Percentiles rank a stretch among this genome's conserved stretches.
Evolutionary conservation across 2,329 filamentous ascomycete species (phyloP).

Genomic region (Xylariaceae sp.): DNA sequence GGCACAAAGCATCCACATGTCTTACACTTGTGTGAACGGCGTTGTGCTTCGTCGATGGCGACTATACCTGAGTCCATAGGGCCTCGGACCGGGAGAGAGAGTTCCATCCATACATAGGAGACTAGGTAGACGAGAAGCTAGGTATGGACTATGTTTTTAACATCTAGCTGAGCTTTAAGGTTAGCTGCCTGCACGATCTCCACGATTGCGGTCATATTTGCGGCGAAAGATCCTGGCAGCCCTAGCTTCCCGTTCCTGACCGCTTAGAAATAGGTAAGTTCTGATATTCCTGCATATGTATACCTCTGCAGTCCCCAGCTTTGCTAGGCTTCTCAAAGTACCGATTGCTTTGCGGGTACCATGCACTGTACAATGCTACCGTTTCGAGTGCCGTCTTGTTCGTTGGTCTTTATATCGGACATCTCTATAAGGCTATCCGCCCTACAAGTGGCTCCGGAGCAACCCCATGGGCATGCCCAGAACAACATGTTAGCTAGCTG

Average conservation of each 20-base stretch:
- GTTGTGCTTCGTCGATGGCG: background rate
- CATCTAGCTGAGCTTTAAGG: constrained; percentile 1
- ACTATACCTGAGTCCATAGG: background rate
- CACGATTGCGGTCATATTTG: constrained; percentile 25
- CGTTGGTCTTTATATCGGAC: constrained; percentile 1
- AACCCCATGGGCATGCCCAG: constrained; percentile 36
- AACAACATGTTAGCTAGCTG: background rate
- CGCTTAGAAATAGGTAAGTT: constrained; percentile 3
- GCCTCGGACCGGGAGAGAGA: background rate
- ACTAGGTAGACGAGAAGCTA: background rate
- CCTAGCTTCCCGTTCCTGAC: constrained; percentile 14
- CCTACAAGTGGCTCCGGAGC: constrained; percentile 40
- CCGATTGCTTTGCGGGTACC: constrained; percentile 1
- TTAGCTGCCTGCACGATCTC: constrained; percentile 20
- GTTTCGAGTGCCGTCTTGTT: constrained; percentile 14
- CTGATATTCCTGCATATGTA: background rate
- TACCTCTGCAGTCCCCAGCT: background rate
- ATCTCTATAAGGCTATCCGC: constrained; percentile 18
- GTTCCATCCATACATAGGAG: background rate
- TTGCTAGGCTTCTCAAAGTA: background rate
- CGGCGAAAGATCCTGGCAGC: constrained; percentile 25
- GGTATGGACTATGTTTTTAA: background rate
- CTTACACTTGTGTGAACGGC: background rate
- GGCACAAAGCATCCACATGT: constrained; percentile 7
- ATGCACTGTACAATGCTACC: background rate